phyloP scores from a whole-genome alignment of 345 rosid species.

The Aurinia saxatilis region DNA sequence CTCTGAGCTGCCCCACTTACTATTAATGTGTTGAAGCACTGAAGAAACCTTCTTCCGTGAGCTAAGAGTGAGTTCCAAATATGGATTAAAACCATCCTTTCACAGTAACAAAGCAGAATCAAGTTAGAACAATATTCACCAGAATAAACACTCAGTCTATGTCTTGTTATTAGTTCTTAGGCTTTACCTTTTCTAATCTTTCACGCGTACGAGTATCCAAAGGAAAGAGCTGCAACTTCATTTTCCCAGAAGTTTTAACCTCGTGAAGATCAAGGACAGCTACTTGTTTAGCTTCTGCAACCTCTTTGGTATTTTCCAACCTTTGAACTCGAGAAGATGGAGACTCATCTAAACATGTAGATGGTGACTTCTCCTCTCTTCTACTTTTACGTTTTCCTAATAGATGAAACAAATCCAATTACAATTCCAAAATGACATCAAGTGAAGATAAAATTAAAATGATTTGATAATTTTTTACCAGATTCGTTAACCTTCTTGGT shows the following conservation, averaged over 20 bases:
- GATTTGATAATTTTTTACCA: slow-evolving; percentile 8
- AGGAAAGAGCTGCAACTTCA: slow-evolving; percentile 90
- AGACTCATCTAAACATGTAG: slow-evolving; percentile 8
- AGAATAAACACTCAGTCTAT: not conserved
- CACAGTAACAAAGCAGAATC: not conserved
- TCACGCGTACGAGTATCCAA: slow-evolving; percentile 51
- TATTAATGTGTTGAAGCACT: slow-evolving; percentile 57
- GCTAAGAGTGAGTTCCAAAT: slow-evolving; percentile 78
- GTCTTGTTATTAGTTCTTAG: not conserved
- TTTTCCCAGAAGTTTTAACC: slow-evolving; percentile 35
- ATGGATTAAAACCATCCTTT: slow-evolving; percentile 84
- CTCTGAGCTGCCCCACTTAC: slow-evolving; percentile 66
- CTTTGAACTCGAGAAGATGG: slow-evolving; percentile 7
- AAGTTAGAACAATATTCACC: not conserved
- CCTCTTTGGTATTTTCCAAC: slow-evolving; percentile 4
- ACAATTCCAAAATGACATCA: not conserved
- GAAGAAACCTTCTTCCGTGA: slow-evolving; percentile 63
- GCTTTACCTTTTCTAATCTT: slow-evolving; percentile 66
- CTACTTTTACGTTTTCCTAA: slow-evolving; percentile 19
- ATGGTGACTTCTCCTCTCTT: slow-evolving; percentile 25
- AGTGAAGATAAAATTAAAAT: not conserved
- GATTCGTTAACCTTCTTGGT: not conserved
- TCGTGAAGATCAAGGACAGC: slow-evolving; percentile 16
- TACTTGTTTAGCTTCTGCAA: not conserved
- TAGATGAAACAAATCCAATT: not conserved